phyloP scores from a whole-genome alignment of 192 early-diverging fungal species.

The Rhizoclosmatium sp. region DNA sequence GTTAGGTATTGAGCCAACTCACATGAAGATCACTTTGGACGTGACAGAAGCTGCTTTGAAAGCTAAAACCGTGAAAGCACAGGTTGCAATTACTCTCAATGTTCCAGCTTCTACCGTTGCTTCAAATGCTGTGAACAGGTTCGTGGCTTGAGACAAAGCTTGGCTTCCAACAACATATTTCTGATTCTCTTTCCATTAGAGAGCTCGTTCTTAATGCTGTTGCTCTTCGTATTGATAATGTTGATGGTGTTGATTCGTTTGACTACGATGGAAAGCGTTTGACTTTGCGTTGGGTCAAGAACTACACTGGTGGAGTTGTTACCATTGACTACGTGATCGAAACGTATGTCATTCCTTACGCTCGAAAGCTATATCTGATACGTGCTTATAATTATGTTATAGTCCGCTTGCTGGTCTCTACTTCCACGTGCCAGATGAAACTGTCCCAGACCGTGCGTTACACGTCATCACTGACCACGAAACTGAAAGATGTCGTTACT shows the following conservation, averaged over 20 bases:
- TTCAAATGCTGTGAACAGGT: neutral
- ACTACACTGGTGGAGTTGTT: conserved; percentile 17
- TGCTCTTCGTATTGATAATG: conserved; percentile 11
- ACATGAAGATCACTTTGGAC: conserved; percentile 14
- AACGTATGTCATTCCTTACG: neutral
- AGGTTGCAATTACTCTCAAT: conserved; percentile 3
- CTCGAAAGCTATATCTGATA: neutral
- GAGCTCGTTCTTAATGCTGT: conserved; percentile 25
- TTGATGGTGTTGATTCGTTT: conserved; percentile 7
- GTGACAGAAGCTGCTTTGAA: conserved; percentile 11
- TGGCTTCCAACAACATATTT: neutral
- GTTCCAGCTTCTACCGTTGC: conserved; percentile 7
- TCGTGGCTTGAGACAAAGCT: neutral
- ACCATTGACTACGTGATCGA: conserved; percentile 26
- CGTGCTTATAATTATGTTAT: neutral
- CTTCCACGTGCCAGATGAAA: conserved; percentile 51
- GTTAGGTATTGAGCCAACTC: neutral
- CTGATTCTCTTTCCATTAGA: neutral
- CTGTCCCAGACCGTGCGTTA: conserved; percentile 35
- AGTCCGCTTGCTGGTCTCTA: conserved; percentile 52
- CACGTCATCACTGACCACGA: conserved; percentile 60
- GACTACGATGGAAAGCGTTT: conserved; percentile 33
- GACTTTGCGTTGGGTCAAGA: neutral
- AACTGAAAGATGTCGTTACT: conserved; percentile 57
- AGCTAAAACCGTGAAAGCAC: conserved; percentile 5